Percentiles rank a stretch among this genome's conserved stretches.
Evolutionary conservation across 2,329 filamentous ascomycete species (phyloP).

Genomic region (Leptodontidium sp.): DNA sequence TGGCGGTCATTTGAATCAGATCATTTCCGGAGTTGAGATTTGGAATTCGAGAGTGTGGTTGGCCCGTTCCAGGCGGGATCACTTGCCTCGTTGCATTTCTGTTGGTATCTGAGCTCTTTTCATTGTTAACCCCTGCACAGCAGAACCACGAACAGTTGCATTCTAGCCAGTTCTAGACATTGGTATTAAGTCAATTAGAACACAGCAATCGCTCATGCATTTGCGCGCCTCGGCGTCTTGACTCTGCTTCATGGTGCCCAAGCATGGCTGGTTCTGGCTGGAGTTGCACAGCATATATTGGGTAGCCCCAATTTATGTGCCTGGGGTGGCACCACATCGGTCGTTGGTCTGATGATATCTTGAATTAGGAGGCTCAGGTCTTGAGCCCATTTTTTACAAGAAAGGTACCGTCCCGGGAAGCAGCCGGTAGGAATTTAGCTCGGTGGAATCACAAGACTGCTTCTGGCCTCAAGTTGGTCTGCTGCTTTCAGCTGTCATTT

Average conservation of each 20-base stretch:
- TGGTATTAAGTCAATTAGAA: not conserved
- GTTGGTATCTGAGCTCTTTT: not conserved
- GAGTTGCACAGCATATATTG: slow-evolving; percentile 7
- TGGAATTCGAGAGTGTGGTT: not conserved
- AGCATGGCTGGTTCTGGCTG: not conserved
- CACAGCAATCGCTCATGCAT: not conserved
- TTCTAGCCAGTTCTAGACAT: not conserved
- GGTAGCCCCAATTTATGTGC: not conserved
- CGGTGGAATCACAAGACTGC: no score
- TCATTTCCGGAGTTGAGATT: not conserved
- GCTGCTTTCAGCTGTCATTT: no score
- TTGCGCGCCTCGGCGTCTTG: not conserved
- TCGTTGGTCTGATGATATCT: slow-evolving; percentile 10
- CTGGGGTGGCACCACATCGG: slow-evolving; percentile 2
- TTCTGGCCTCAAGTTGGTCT: no score
- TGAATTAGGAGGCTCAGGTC: no score
- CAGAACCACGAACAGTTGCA: not conserved
- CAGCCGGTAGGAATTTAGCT: no score
- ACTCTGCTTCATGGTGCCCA: not conserved
- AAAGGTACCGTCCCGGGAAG: no score
- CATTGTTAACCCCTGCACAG: not conserved
- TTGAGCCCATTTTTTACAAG: no score
- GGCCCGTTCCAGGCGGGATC: not conserved
- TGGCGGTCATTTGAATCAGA: not conserved
- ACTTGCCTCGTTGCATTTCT: not conserved